phyloP scores from a whole-genome alignment of 305 asterid genomes.

The Fraxinus nigra region DNA sequence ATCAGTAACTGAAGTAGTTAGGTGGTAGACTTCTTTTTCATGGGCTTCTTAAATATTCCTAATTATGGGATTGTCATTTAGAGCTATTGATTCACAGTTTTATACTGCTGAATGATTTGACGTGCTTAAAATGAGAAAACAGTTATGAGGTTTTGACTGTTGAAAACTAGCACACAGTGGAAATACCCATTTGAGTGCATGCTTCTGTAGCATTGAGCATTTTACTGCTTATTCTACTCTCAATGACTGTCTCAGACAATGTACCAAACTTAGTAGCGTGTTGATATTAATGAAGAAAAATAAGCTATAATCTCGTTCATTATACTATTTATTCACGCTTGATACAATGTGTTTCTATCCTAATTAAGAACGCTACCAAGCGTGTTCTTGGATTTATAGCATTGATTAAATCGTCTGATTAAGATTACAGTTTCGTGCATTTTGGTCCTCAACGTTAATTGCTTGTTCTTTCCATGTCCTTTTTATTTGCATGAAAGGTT shows the following conservation, averaged over 20 bases:
- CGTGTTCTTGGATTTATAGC: not conserved
- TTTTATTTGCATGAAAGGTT: not conserved
- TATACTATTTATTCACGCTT: not conserved
- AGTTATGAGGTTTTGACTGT: not conserved
- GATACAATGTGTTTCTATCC: not conserved
- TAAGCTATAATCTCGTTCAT: not conserved
- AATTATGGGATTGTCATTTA: not conserved
- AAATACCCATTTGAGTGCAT: not conserved
- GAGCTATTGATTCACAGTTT: not conserved
- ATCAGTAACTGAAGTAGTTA: not conserved
- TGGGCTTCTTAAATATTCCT: not conserved
- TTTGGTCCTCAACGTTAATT: not conserved
- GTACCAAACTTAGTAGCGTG: not conserved
- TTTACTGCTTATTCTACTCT: not conserved
- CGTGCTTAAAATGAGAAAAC: not conserved
- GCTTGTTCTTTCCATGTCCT: not conserved
- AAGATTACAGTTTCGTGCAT: not conserved
- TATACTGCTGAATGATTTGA: not conserved
- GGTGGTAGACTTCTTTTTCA: not conserved
- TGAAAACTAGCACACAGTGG: not conserved
- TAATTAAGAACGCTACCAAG: not conserved
- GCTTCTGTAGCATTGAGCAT: not conserved
- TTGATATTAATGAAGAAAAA: not conserved
- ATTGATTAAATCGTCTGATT: not conserved
- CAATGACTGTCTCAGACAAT: not conserved